Percentiles rank a stretch among this genome's conserved stretches.
These are phyloP conservation scores for Colletotrichum tropicicola DNA, from an alignment of 2,329 filamentous ascomycete species.

Conservation along the genomic window DNA sequence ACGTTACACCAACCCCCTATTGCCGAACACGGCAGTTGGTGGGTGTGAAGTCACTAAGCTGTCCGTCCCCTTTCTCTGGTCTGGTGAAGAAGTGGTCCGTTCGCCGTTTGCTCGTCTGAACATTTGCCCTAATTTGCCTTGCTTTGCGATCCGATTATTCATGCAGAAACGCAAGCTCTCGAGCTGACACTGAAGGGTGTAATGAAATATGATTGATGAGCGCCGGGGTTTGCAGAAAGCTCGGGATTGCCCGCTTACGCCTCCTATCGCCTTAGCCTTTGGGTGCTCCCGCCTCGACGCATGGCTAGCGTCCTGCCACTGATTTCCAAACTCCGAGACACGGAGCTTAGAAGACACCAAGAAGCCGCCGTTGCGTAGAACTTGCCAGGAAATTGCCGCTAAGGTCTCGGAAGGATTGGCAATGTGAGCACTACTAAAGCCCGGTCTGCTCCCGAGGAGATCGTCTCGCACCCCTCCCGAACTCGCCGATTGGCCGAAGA, in stretches of 20 bases:
- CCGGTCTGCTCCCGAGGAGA: too few relatives aligned
- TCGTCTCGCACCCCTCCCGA: too few relatives aligned
- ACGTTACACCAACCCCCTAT: neutral
- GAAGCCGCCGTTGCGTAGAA: too few relatives aligned
- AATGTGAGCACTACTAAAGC: too few relatives aligned
- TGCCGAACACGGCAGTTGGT: conserved; percentile 1
- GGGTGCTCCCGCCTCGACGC: neutral
- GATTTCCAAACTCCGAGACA: neutral
- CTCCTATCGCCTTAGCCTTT: conserved; percentile 35
- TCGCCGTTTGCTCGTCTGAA: neutral
- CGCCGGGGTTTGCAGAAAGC: conserved; percentile 14
- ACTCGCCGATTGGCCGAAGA: too few relatives aligned
- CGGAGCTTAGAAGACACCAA: too few relatives aligned
- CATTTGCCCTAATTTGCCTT: neutral
- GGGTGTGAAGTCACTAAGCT: neutral
- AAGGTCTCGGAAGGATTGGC: too few relatives aligned
- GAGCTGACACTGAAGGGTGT: neutral
- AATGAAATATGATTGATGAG: neutral
- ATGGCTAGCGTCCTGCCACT: neutral
- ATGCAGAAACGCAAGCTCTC: neutral
- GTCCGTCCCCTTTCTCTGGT: neutral
- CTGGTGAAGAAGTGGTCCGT: neutral
- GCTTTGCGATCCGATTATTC: neutral
- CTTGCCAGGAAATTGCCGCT: neutral
- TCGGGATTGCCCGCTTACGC: conserved; percentile 13